Percentiles rank a stretch among this genome's conserved stretches.
phyloP scores from a whole-genome alignment of 345 rosid species.

The Mangifera indica region DNA sequence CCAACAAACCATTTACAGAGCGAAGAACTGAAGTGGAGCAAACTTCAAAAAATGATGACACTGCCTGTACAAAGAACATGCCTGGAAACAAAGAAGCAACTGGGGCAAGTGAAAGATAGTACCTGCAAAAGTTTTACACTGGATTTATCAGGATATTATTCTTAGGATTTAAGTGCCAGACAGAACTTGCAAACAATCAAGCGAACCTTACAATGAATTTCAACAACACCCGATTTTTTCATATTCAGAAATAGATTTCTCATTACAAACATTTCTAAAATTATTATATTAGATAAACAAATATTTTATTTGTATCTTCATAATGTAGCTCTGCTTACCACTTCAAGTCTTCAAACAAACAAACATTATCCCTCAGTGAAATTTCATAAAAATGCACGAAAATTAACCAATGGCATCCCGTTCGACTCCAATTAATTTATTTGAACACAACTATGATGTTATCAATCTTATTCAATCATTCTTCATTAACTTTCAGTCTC shows the following conservation, averaged over 20 bases:
- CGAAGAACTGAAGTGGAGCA: slow-evolving; percentile 70
- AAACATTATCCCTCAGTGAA: neutral
- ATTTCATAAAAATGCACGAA: neutral
- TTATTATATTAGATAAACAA: neutral
- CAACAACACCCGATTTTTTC: neutral
- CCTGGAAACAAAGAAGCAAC: slow-evolving; percentile 74
- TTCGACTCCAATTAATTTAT: neutral
- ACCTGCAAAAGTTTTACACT: slow-evolving; percentile 58
- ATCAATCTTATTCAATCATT: neutral
- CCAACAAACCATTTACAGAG: slow-evolving; percentile 61
- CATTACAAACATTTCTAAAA: neutral
- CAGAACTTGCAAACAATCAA: neutral
- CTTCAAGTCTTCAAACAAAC: neutral
- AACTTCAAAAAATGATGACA: slow-evolving; percentile 42
- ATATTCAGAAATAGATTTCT: neutral
- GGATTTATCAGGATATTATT: slow-evolving; percentile 17
- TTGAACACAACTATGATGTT: neutral
- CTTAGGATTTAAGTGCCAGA: neutral
- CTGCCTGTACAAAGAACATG: slow-evolving; percentile 34
- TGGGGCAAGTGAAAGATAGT: slow-evolving; percentile 79
- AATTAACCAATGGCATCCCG: neutral
- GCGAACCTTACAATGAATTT: neutral
- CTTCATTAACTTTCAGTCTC: neutral
- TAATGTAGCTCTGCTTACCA: neutral
- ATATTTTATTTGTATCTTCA: neutral